Evolutionary conservation across 2,329 filamentous ascomycete genomes (phyloP), one percentile per base, ranked within the genome.

Genomic region (Fusarium concolor): DNA sequence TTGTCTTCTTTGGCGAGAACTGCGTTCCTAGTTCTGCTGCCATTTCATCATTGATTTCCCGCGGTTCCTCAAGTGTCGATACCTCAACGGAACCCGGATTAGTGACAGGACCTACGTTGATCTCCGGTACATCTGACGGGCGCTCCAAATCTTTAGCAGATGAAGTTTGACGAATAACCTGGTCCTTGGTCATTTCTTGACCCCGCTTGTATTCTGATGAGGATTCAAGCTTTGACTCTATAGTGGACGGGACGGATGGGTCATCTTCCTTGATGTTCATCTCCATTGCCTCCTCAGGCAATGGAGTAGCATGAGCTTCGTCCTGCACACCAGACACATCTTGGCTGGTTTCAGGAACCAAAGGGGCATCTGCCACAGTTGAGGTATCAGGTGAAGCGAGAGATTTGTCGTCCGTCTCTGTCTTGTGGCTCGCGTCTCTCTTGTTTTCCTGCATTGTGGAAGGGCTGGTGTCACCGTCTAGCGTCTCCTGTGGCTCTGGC

Each of bases 401-500:
- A 33, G 22, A 11, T 47, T 37, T 20, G 29, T 56, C 24, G n/a
- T 56, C 17, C 37, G 33, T 61, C 54, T 50, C 68, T 45, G 24
- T 50, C 41, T 37, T 60, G 26, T 22, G 20, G 49, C 15, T 44
- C 33, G 14, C 26, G 11, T 28, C 33, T 22, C 31, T 24, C 24
- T n/a, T 22, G 15, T 14, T 51, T 42, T 22, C 11, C 10, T 43
- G 47, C 28, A n/a, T 50, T 18, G 47, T 41, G 14, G 53, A 56
- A 29, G 47, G 37, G 22, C 18, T 47, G 39, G 17, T 38, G 26
- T 46, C 15, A 17, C 35, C 28, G 17, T 41, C 20, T 9, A 11
- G 28, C 51, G 58, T 22, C 56, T 68, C 52, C 68, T 29, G 62
- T 17, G 38, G n/a, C 28, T 64, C 50, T 6, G n/a, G 11, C 12